Evolutionary conservation across 2,329 filamentous ascomycete species (phyloP).

Genomic region (Ceratocystis variospora): DNA sequence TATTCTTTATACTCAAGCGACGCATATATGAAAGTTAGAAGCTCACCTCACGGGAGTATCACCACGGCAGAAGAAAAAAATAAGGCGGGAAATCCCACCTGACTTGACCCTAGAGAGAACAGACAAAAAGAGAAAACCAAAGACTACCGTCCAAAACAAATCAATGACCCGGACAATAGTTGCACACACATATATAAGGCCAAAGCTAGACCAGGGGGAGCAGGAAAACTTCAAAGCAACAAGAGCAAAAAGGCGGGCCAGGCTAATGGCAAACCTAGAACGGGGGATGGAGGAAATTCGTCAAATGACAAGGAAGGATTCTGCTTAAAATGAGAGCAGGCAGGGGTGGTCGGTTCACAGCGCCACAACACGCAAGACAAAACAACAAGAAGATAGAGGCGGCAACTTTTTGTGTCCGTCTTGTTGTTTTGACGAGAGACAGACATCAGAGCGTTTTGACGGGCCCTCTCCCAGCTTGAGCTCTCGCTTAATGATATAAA

Average conservation of each 20-base stretch:
- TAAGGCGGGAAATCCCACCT: background rate
- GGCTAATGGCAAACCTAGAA: too few relatives aligned
- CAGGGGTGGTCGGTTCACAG: background rate
- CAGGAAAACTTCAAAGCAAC: too few relatives aligned
- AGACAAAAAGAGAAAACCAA: background rate
- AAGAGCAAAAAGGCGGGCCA: too few relatives aligned
- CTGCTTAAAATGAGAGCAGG: background rate
- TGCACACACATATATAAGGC: background rate
- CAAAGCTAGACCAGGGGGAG: background rate
- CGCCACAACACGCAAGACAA: background rate
- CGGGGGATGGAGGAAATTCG: background rate
- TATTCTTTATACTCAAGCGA: too few relatives aligned
- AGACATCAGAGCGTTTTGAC: background rate
- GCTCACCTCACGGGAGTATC: too few relatives aligned
- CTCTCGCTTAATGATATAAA: background rate
- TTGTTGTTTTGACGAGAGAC: background rate
- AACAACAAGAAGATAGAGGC: conserved; percentile 1
- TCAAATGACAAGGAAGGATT: conserved; percentile 4
- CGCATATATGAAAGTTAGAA: too few relatives aligned
- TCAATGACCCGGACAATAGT: background rate
- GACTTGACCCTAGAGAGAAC: background rate
- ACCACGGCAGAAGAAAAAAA: background rate
- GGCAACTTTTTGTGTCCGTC: background rate
- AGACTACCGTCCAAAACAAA: background rate
- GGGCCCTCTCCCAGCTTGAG: background rate